A percentile compares a stretch with the other conserved stretches of the same genome.
phyloP scores from a whole-genome alignment of 805 yeast species.

The Hanseniaspora occidentalis region DNA sequence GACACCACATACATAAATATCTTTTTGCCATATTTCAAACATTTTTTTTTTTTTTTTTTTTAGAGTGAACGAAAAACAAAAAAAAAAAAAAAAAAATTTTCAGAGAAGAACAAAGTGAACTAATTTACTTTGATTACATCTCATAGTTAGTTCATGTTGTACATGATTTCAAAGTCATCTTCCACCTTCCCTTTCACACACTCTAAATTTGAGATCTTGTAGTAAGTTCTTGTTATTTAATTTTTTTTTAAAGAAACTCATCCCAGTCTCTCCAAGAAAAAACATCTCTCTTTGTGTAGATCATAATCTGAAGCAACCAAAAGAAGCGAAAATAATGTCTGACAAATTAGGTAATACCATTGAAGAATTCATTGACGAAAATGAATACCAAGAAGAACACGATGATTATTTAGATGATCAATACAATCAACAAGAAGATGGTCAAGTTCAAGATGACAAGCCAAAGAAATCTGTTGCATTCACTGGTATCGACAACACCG shows the following conservation, averaged over 20 bases:
- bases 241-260: not conserved
- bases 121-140: not conserved
- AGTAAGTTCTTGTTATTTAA: not conserved
- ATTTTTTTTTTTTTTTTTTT: not conserved
- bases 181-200: not conserved
- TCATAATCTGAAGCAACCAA: too few species aligned
- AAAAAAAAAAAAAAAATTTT: not conserved
- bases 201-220: not conserved
- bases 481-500: slow-evolving; percentile 43
- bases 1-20: not conserved
- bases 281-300: too few species aligned
- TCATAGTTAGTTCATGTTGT: not conserved
- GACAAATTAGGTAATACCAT: slow-evolving; percentile 8
- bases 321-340: slow-evolving; percentile 3
- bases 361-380: slow-evolving; percentile 20
- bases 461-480: slow-evolving; percentile 71
- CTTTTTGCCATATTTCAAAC: too few species aligned
- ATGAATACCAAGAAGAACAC: slow-evolving; percentile 25
- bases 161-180: too few species aligned
- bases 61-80: not conserved
- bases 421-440: slow-evolving; percentile 22
- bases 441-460: slow-evolving; percentile 30
- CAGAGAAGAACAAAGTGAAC: not conserved
- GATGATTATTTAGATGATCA: slow-evolving; percentile 26
- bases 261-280: not conserved